A percentile compares a stretch with the other conserved stretches of the same genome.
Evolutionary conservation across 192 early-diverging fungal species (phyloP).

Genomic region (Coemansia sp.): DNA sequence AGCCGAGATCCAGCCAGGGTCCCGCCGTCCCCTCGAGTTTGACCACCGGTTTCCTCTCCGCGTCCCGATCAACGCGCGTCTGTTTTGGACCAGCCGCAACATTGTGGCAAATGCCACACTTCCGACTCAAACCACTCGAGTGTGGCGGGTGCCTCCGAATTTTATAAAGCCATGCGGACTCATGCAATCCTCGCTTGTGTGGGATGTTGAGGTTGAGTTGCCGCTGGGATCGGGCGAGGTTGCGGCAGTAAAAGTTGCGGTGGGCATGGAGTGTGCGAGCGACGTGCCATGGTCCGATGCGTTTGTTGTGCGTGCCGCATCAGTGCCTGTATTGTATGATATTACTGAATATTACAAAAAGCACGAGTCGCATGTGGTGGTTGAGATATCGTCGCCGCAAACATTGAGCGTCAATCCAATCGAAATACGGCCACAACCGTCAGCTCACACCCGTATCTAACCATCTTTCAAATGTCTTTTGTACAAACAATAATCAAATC

Average conservation of each 20-base stretch:
- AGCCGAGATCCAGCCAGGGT: not conserved
- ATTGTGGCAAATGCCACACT: slow-evolving; percentile 18
- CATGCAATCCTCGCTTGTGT: slow-evolving; percentile 35
- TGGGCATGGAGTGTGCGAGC: slow-evolving; percentile 12
- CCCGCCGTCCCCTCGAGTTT: slow-evolving; percentile 18
- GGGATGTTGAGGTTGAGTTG: slow-evolving; percentile 27
- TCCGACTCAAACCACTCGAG: slow-evolving; percentile 21
- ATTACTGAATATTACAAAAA: slow-evolving; percentile 19
- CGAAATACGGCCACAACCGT: slow-evolving; percentile 33
- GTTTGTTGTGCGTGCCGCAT: slow-evolving; percentile 11
- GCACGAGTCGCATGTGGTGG: not conserved
- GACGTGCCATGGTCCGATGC: slow-evolving; percentile 39
- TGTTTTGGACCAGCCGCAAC: slow-evolving; percentile 28
- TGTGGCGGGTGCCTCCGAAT: slow-evolving; percentile 8
- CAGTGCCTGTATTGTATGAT: slow-evolving; percentile 16
- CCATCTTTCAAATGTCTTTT: no score
- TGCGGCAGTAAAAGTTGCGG: slow-evolving; percentile 12
- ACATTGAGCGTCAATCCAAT: slow-evolving; percentile 26
- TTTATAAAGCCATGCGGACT: slow-evolving; percentile 12
- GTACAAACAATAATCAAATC: no score
- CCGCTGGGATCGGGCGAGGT: slow-evolving; percentile 46
- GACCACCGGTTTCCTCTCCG: slow-evolving; percentile 46
- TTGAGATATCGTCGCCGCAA: not conserved
- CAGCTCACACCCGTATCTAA: slow-evolving; percentile 29
- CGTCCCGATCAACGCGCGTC: slow-evolving; percentile 11